phyloP scores from a whole-genome alignment of 306 rosid species.

The Malus asiatica region DNA sequence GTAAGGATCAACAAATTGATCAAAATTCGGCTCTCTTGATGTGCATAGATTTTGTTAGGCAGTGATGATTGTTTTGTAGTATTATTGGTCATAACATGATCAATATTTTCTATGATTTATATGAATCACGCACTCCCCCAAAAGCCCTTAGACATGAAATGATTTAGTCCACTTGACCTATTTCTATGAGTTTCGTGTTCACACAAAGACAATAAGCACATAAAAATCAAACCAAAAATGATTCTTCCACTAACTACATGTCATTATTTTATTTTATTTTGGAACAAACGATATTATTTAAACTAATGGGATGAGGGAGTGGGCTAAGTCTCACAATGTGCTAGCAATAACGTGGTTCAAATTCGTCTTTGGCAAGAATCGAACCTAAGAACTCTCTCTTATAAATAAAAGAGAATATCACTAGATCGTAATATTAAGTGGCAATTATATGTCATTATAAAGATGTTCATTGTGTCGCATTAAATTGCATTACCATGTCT shows the following conservation, averaged over 20 bases:
- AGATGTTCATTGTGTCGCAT: neutral
- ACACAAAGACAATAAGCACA: neutral
- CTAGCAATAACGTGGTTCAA: too few species aligned
- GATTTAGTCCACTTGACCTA: neutral
- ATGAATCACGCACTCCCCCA: slow-evolving; percentile 4
- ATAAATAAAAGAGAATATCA: too few species aligned
- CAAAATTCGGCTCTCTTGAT: neutral
- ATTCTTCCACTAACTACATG: neutral
- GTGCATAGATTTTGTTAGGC: neutral
- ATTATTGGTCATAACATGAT: neutral
- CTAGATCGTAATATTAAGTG: too few species aligned
- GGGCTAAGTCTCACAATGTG: rapidly evolving
- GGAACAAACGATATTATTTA: too few species aligned
- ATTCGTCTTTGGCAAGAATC: too few species aligned
- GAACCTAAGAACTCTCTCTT: too few species aligned
- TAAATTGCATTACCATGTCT: neutral
- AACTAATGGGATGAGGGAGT: rapidly evolving
- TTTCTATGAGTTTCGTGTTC: neutral
- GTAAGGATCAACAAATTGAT: neutral
- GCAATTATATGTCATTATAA: neutral
- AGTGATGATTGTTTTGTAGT: neutral
- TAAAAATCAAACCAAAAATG: neutral
- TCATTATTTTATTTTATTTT: too few species aligned
- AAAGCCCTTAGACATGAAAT: neutral
- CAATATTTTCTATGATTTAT: neutral